Evolutionary conservation across 2,329 filamentous ascomycete genomes (phyloP), one percentile per base, ranked within the genome.

Genomic region (Diplodia intermedia): DNA sequence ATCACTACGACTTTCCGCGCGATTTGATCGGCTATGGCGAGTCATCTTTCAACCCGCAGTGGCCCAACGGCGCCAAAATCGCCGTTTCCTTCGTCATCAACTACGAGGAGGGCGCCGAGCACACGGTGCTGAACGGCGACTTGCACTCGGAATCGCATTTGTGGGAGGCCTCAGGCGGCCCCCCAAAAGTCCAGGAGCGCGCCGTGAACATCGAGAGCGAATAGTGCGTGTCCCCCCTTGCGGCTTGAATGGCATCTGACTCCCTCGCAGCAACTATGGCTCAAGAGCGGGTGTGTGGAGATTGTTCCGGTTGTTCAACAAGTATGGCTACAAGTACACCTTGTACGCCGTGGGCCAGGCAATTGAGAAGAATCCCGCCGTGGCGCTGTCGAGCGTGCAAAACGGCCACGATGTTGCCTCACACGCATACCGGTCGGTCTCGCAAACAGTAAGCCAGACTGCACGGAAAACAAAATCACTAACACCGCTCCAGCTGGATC

Each of bases 291-390:
- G 83, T 3, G 82, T 82, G 73, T 86, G 84, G 84, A 76, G 83
- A 3, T 74, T 85, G 1, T 83, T 85, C 72, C 76, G 80, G 20
- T 72, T 85, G 66, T 85, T 85, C 76, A 82, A 83, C 70, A 77
- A 81, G 55, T 74, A 83, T 69, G 76, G 78, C 49, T 83, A 84
- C 79, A 83, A 83, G 71, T 84, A 82, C 69, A 85, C 84, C 0
- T 75, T 85, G 5, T 85, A 85, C 69, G 84, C 82, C 11, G 83
- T 86, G 2, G 84, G 79, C 1, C 77, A 81, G 52, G 84, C 83
- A 0, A 75, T 85, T 4, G 82, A 85, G 71, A 73, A 82, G 72
- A 79, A 84, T 66, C 83, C 83, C 0, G 80, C 81, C 63, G 83
- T 85, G 1, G 83, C 79, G 2, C 77, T 73, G n/a, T 76, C 81